Evolutionary conservation across 768 basidiomycete genomes (phyloP), one percentile per base, ranked within the genome.

Genomic region (Chlorophyllum brunneum): DNA sequence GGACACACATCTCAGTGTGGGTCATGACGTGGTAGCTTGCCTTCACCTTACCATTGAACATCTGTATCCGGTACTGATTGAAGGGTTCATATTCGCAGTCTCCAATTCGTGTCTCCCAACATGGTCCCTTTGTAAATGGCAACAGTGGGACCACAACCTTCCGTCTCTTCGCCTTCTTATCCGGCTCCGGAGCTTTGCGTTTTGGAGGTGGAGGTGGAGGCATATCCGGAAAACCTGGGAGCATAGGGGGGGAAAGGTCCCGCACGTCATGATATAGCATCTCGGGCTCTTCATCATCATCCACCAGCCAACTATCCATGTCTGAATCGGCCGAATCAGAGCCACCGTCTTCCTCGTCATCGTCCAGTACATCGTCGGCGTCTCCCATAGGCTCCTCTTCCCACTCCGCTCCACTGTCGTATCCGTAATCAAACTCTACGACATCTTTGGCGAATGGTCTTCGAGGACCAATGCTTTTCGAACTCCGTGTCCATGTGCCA

Each of bases 351-450:
- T 82, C 84, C 4, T 77, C 83, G 11, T 82, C 86, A 13, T 90
- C 89, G 4, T 87, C 85, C 5, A 77, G 70, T 5, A 86, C 80
- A 49, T 89, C 86, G 43, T 90, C 89, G 44, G 86, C 91, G 9
- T 82, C 89, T 20, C 85, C 91, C 2, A 77, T 80, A 18, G 84
- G 83, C 63, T 94, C 93, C 52, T 88, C 89, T 56, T 92, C 92
- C 97, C 97, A 98, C 59, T 98, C 97, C 59, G 86, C 92, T 11
- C 92, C 95, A 46, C 91, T 94, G 70, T 99, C 95, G 62, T 95
- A 92, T 4, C 80, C 79, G 65, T 98, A 99, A 67, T 98, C 93
- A 48, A 90, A 77, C 10, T 80, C 76, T 1, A 86, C 71, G 9
- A 81, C 73, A 61, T 99, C 97, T 57, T 81, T 80, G 2, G 78